Evolutionary conservation across 139 green algal species (phyloP), one percentile per base, ranked within the genome.

Genomic region (Closterium sp.): DNA sequence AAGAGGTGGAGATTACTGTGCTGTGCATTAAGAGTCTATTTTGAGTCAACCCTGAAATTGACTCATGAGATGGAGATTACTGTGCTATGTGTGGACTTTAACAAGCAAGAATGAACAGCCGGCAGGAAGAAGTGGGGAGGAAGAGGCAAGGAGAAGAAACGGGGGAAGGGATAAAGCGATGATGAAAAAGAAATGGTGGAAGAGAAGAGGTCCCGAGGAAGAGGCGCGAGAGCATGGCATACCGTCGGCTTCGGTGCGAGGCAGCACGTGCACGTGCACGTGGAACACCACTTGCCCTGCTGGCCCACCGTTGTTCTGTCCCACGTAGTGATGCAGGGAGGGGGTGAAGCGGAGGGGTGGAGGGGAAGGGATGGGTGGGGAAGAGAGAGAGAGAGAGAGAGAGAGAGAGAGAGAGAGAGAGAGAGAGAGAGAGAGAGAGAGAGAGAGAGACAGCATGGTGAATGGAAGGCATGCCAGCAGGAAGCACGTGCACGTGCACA

Each of bases 251-350:
- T 95, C 28, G 30, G 87, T 94, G 24, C 94, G 90, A 19, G 94
- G 94, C 31, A 95, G 89, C 28, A 95, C 86, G 73, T 95, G 94
- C 38, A 95, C 95, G 86, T 95, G 94, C 21, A 95, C 91, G 62
- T 95, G 94, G 93, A 96, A 95, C 79, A 95, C 94, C 30, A 95
- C 92, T 70, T 95, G 93, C 21, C 93, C 93, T 30, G 93, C 93
- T 4, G 90, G 27, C 24, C 30, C 70, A 1, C 94, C 94, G 91
- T 95, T 95, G 88, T 95, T 95, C 94, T 95, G 93, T 19, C 28
- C 22, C 13, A 21, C 31, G 45, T 50, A 9, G 7, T 50, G 4
- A 50, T 50, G 38, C 38, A 50, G 38, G 38, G 38, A 50, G 7
- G 38, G 38, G 38, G 38, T 9, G 38, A 50, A 50, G 38, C 5